A percentile compares a stretch with the other conserved stretches of the same genome.
Evolutionary conservation across 495 filamentous ascomycete species (phyloP).

Genomic region (Friedmanniomyces endolithicus): DNA sequence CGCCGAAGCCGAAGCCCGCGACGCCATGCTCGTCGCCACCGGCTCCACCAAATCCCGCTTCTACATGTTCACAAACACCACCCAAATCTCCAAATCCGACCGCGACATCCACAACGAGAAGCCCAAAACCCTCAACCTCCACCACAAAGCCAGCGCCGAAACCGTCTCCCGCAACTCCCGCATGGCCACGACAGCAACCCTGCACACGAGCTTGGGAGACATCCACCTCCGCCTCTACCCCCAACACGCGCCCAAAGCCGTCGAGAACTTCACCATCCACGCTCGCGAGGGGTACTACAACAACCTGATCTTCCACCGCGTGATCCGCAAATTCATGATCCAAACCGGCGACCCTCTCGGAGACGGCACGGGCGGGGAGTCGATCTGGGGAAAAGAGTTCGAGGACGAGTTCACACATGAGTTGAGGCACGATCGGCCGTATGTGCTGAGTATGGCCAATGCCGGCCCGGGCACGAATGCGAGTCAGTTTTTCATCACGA

Average conservation of each 20-base stretch:
- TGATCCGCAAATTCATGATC: conserved; percentile 99
- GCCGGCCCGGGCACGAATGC: conserved; percentile 70
- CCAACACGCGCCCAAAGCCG: conserved; percentile 79
- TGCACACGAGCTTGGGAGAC: conserved; percentile 91
- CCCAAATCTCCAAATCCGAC: conserved; percentile 66
- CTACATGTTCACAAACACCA: conserved; percentile 94
- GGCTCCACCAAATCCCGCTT: conserved; percentile 84
- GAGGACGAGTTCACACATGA: conserved; percentile 78
- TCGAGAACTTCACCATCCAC: conserved; percentile 98
- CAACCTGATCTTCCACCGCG: conserved; percentile 89
- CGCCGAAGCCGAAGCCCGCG: conserved; percentile 79
- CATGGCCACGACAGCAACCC: conserved; percentile 58
- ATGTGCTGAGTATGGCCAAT: conserved; percentile 95
- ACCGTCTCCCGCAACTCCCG: conserved; percentile 45
- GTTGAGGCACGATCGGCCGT: conserved; percentile 87
- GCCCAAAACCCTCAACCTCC: conserved; percentile 42
- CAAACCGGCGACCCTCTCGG: conserved; percentile 84
- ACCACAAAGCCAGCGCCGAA: conserved; percentile 36
- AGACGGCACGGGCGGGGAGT: conserved; percentile 91
- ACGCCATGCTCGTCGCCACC: conserved; percentile 77
- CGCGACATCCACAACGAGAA: conserved; percentile 95
- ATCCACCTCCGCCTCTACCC: conserved; percentile 92
- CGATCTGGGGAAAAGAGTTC: conserved; percentile 94
- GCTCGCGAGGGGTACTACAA: conserved; percentile 87
- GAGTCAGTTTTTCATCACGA: conserved; percentile 92